Evolutionary conservation across 2,329 filamentous ascomycete genomes (phyloP).

Genomic region (Mariannaea elegans): DNA sequence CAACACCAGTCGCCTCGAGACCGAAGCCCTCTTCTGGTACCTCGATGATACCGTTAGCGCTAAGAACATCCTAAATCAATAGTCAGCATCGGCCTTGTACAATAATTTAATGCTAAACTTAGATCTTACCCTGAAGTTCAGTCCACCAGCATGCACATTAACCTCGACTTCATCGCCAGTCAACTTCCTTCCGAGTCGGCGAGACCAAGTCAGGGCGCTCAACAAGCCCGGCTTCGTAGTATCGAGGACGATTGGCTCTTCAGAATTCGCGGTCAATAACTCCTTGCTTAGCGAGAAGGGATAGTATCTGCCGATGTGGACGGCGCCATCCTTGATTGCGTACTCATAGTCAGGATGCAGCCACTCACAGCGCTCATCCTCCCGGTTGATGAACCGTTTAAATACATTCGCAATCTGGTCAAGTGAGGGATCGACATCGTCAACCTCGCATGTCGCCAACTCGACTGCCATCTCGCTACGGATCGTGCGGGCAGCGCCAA

Average conservation of each 20-base stretch:
- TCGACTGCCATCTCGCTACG: constrained; percentile 40
- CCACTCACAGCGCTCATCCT: constrained; percentile 26
- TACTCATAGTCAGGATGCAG: constrained; percentile 45
- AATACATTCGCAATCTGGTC: constrained; percentile 29
- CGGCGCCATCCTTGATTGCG: constrained; percentile 36
- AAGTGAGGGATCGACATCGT: constrained; percentile 22
- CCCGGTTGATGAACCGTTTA: constrained; percentile 25
- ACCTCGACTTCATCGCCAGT: constrained; percentile 46
- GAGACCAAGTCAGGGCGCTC: constrained; percentile 32
- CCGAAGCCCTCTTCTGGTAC: constrained; percentile 29
- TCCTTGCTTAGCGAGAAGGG: constrained; percentile 36
- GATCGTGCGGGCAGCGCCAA: constrained; percentile 43
- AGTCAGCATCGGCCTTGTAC: background rate
- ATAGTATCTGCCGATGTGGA: constrained; percentile 41
- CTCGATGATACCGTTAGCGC: constrained; percentile 39
- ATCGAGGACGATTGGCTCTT: constrained; percentile 13
- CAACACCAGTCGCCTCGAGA: constrained; percentile 44
- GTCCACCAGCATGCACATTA: constrained; percentile 24
- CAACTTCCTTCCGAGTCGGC: background rate
- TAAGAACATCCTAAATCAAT: constrained; percentile 48
- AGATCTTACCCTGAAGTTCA: constrained; percentile 33
- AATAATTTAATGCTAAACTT: background rate
- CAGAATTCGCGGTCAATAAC: constrained; percentile 2
- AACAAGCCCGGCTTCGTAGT: constrained; percentile 29
- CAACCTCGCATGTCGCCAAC: constrained; percentile 44